Base-by-base conservation (phyloP, 1,139 yeast species). In the Ashbya aceris region DNA sequence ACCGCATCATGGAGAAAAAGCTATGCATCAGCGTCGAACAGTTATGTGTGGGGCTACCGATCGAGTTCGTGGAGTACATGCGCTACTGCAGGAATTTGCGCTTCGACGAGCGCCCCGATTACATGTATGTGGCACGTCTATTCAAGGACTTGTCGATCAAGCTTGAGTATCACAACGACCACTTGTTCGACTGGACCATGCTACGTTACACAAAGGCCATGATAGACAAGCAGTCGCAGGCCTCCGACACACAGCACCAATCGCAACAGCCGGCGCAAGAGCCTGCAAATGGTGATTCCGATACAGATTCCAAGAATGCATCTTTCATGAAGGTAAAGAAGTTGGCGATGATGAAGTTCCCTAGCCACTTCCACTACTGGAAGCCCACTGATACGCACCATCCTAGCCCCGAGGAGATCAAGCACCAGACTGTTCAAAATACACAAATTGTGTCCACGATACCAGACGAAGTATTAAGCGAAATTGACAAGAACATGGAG, bases 101-200 rank as follows among this genome's bases (percentile, higher is more conserved):
- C 53, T 91, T 91, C 61, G 97, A 91, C 60, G 97, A 91, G 64
- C 86, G 87, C 62, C 98, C 98, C 7, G 97, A 91, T 66, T 91
- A 91, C 64, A 76, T 83, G 40, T 89, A 83, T 62, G 74, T 91
- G 64, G 82, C 97, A 59, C 83, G 86, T 62, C 71, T 91, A 47
- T 83, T 91, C 66, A 79, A 96, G 58, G 96, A 89, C 61, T 72
- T 91, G 59, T 86, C 87, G 63, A 74, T 85, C 52, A 79, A 93
- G 50, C 91, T 89, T 62, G 86, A 86, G 49, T 91, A 86, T 65
- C 79, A 84, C 54, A 91, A 89, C 64, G 98, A 91, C 66, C 91
- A 87, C 65, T 80, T 91, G 20, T 91, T 87, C 66, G 98, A 91
- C 66, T 91, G 98, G 98, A 89, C 97, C 29, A 77, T 89, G 58